Evolutionary conservation across 1,284 basidiomycete species (phyloP), one percentile per base, ranked within the genome.

Genomic region (Tylopilus sp.): DNA sequence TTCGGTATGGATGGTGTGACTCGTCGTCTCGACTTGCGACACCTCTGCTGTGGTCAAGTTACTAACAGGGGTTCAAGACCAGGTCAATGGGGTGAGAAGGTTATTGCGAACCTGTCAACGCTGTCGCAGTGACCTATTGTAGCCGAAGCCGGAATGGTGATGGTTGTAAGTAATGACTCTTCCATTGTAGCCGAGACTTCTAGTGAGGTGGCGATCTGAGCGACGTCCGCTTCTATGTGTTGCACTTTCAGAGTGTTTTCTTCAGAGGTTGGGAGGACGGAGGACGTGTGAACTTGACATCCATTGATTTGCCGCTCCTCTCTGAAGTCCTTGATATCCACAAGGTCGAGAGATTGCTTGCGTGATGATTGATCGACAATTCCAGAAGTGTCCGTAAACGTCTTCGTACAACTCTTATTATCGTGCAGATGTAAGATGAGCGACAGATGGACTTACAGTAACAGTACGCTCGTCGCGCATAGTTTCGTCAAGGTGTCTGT

Each of bases 31-130:
- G 10, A 15, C 7, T n/a, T 35, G 60, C 3, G 33, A 48, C 22
- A 22, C 2, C n/a, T 13, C 25, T 22, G 1, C 24, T 10, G 26
- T 9, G 15, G 24, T 28, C 24, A 35, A 43, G 11, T 19, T 29
- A n/a, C 50, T 61, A 32, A 17, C 11, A 33, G 42, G 19, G 11
- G 5, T 20, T 61, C 17, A 59, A 20, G 22, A 29, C 4, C 11
- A n/a, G n/a, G n/a, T n/a, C n/a, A n/a, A n/a, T n/a, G n/a, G 2
- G 6, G 10, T 2, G 29, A 31, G 17, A 6, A 1, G 8, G 5
- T 20, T 5, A 17, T n/a, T 4, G 1, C 56, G 5, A 20, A 61
- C 59, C 48, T 46, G 11, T 15, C 15, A 36, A 15, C 8, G 22
- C 49, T 25, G 13, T 29, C n/a, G 8, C 25, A 22, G 5, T 1